These are phyloP conservation scores for Solanum ossicruentum DNA, from an alignment of 257 asterid species.

Conservation along the genomic window DNA sequence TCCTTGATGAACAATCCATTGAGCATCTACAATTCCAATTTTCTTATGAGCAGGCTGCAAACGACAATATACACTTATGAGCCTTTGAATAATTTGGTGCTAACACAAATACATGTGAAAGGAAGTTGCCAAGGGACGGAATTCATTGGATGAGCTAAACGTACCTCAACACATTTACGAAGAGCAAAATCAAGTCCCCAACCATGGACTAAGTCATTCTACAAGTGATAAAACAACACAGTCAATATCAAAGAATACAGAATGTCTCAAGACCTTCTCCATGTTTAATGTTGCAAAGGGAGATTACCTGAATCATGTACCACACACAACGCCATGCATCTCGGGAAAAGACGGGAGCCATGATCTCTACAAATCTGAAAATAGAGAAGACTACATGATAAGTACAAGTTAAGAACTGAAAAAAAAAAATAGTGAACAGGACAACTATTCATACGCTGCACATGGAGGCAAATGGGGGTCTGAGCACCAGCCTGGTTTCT, in stretches of 20 bases:
- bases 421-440: neutral
- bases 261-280: neutral
- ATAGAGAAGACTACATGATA: neutral
- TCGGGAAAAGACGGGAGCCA: slow-evolving; percentile 96
- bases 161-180: slow-evolving; percentile 71
- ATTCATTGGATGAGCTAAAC: neutral
- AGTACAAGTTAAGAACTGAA: neutral
- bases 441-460: slow-evolving; percentile 50
- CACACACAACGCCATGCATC: slow-evolving; percentile 95
- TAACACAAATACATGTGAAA: neutral
- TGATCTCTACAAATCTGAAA: slow-evolving; percentile 80
- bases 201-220: slow-evolving; percentile 94
- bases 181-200: slow-evolving; percentile 94
- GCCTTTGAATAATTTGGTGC: neutral
- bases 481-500: slow-evolving; percentile 69
- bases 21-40: slow-evolving; percentile 90
- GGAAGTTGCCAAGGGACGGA: neutral
- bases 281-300: neutral
- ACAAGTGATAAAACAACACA: neutral
- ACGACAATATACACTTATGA: neutral
- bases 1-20: slow-evolving; percentile 70
- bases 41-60: slow-evolving; percentile 65
- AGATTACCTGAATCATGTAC: slow-evolving; percentile 71
- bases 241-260: neutral
- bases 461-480: slow-evolving; percentile 79